Conservation (phyloP, 2,329 filamentous ascomycete species). For the Lizonia empirigonia region DNA sequence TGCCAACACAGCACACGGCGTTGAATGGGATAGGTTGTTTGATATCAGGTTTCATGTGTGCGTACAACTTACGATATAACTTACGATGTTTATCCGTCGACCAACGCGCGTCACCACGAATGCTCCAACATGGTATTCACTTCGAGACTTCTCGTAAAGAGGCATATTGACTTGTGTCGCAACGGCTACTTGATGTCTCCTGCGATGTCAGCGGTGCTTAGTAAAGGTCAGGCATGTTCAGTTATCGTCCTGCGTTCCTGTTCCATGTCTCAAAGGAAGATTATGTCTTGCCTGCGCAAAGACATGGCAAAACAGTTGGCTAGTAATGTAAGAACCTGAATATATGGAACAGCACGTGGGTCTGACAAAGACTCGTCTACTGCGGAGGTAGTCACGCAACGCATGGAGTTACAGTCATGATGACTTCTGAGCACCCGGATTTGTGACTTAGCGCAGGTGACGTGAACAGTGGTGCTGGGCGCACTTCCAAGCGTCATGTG, state of each 20-base stretch:
- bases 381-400: not conserved
- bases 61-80: constrained; percentile 9
- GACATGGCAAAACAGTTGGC: not conserved
- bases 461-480: constrained; percentile 13
- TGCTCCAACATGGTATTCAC: not conserved
- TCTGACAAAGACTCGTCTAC: not conserved
- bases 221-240: not conserved
- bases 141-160: not conserved
- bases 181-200: not conserved
- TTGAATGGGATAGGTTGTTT: constrained; percentile 19
- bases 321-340: not conserved
- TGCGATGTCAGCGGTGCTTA: not conserved
- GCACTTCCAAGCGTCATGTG: constrained; percentile 10
- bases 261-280: no score
- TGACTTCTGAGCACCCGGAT: constrained; percentile 2
- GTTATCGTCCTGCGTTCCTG: no score
- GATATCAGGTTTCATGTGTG: constrained; percentile 10
- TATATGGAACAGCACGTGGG: not conserved
- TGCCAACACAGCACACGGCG: constrained; percentile 28
- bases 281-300: not conserved
- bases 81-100: constrained; percentile 4
- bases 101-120: not conserved
- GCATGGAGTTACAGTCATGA: constrained; percentile 1
- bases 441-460: constrained; percentile 16
- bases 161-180: no score